phyloP scores from a whole-genome alignment of 345 rosid species.

The Citrus trifoliata region DNA sequence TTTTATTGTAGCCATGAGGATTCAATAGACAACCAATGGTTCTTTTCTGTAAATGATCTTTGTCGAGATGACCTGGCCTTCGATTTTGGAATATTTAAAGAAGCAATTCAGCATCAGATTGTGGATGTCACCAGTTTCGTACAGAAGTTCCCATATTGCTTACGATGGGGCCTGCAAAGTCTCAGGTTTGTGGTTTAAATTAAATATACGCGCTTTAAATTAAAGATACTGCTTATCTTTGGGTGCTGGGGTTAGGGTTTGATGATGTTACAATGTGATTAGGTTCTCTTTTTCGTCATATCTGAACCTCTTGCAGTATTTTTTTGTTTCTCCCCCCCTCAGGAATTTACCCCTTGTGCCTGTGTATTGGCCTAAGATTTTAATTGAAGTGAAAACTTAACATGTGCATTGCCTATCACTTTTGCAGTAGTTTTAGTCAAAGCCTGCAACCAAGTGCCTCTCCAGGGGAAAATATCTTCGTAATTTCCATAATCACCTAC shows the following conservation, averaged over 20 bases:
- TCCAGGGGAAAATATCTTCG: conserved; percentile 6
- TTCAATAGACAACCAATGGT: neutral
- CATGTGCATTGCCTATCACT: neutral
- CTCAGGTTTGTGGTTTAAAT: neutral
- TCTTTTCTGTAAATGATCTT: no score
- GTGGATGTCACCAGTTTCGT: neutral
- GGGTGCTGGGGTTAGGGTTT: no score
- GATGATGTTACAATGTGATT: no score
- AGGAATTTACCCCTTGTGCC: no score
- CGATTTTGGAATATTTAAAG: neutral
- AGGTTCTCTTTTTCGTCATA: no score
- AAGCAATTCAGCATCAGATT: neutral
- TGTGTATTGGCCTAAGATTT: no score
- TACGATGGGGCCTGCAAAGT: neutral
- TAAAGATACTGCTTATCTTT: no score
- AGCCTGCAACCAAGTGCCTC: neutral
- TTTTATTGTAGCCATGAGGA: neutral
- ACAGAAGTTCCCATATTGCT: neutral
- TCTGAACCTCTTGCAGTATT: no score
- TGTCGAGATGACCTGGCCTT: no score
- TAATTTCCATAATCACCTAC: neutral
- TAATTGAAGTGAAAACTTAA: no score
- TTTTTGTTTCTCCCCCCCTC: no score
- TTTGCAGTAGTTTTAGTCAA: conserved; percentile 4
- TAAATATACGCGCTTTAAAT: no score